phyloP scores from a whole-genome alignment of 164 flowering plant species.

The Nymphaea thermarum region DNA sequence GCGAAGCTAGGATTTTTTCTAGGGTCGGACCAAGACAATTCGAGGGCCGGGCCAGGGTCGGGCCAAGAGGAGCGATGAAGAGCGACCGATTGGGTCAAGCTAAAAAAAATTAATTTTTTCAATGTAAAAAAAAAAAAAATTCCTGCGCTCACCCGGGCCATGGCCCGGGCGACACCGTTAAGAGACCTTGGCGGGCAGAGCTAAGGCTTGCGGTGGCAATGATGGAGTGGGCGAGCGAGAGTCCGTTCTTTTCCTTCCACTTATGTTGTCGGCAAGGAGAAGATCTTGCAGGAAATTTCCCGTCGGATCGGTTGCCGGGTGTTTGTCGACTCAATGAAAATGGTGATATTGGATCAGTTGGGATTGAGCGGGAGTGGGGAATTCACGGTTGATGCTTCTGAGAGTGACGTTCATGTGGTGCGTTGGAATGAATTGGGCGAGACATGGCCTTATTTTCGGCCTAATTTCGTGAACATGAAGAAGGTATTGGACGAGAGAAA shows the following conservation, averaged over 20 bases:
- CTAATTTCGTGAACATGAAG: slow-evolving; percentile 69
- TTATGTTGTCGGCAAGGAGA: slow-evolving; percentile 89
- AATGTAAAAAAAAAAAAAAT: too few species aligned
- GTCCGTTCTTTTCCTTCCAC: slow-evolving; percentile 76
- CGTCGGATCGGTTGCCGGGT: slow-evolving; percentile 40
- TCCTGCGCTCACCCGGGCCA: too few species aligned
- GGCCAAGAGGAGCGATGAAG: too few species aligned
- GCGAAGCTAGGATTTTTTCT: too few species aligned
- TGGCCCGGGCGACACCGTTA: too few species aligned
- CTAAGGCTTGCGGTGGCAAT: not conserved
- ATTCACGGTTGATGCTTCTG: slow-evolving; percentile 55
- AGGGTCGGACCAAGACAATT: too few species aligned
- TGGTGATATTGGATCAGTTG: slow-evolving; percentile 43
- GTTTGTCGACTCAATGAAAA: slow-evolving; percentile 52
- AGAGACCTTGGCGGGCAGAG: too few species aligned
- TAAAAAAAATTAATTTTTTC: too few species aligned
- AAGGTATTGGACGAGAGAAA: slow-evolving; percentile 67
- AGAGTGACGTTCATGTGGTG: slow-evolving; percentile 76
- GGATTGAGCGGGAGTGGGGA: slow-evolving; percentile 41
- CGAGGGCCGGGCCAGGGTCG: too few species aligned
- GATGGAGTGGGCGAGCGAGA: slow-evolving; percentile 18
- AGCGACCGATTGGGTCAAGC: too few species aligned
- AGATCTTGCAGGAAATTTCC: slow-evolving; percentile 62
- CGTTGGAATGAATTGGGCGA: slow-evolving; percentile 96
- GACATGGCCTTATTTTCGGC: slow-evolving; percentile 93